Evolutionary conservation across 2,329 filamentous ascomycete genomes (phyloP).

Genomic region (Aureobasidium sp.): DNA sequence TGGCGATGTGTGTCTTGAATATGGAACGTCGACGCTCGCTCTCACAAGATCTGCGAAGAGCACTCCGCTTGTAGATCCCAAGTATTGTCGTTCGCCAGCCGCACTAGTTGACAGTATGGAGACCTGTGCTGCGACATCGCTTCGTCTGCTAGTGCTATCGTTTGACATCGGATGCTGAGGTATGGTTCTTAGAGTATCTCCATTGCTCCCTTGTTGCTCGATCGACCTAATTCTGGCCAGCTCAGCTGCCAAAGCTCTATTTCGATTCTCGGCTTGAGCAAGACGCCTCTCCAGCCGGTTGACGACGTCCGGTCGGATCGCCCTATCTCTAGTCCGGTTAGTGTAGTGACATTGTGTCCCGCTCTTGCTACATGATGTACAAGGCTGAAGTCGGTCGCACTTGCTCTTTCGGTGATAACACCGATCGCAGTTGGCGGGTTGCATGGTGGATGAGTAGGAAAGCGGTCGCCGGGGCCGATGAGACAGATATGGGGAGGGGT

Average conservation of each 20-base stretch:
- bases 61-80: constrained; percentile 37
- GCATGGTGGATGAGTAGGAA: constrained; percentile 1
- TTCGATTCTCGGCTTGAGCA: constrained; percentile 29
- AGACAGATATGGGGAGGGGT: not conserved
- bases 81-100: constrained; percentile 37
- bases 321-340: constrained; percentile 26
- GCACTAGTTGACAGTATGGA: constrained; percentile 38
- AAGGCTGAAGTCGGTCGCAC: constrained; percentile 37
- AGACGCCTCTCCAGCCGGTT: constrained; percentile 33
- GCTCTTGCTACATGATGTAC: constrained; percentile 32
- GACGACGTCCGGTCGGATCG: constrained; percentile 27
- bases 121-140: constrained; percentile 37
- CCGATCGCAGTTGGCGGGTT: constrained; percentile 29
- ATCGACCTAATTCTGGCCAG: constrained; percentile 15
- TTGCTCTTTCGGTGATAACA: constrained; percentile 38
- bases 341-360: constrained; percentile 32
- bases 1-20: constrained; percentile 15
- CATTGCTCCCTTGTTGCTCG: not conserved
- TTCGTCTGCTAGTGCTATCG: constrained; percentile 11
- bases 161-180: not conserved
- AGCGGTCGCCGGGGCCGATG: not conserved
- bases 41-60: constrained; percentile 38
- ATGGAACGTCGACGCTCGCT: constrained; percentile 20
- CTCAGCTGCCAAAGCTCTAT: constrained; percentile 21
- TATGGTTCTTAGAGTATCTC: not conserved